A percentile compares a stretch with the other conserved stretches of the same genome.
Evolutionary conservation across 2,329 filamentous ascomycete species (phyloP).

Genomic region (Xylaria arbuscula): DNA sequence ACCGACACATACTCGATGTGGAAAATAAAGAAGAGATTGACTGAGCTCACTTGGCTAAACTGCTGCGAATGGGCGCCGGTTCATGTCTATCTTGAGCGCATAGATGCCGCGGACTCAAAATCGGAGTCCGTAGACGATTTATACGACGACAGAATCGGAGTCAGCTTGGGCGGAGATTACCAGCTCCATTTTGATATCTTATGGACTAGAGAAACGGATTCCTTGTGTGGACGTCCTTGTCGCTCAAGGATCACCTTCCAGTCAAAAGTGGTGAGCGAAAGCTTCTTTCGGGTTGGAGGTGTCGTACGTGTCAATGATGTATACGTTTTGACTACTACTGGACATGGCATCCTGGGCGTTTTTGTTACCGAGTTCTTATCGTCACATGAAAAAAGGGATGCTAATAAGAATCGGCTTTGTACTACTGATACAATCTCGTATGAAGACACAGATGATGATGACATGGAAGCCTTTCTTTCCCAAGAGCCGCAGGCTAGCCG

Average conservation of each 20-base stretch:
- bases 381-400: neutral
- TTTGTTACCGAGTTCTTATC: slow-evolving; percentile 2
- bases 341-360: slow-evolving; percentile 7
- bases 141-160: slow-evolving; percentile 11
- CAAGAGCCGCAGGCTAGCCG: neutral
- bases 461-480: neutral
- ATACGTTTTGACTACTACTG: slow-evolving; percentile 16
- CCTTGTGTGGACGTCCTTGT: slow-evolving; percentile 14
- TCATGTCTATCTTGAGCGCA: slow-evolving; percentile 17
- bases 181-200: slow-evolving; percentile 20
- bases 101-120: neutral
- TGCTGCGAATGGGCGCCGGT: slow-evolving; percentile 9
- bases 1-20: slow-evolving; percentile 7
- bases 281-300: slow-evolving; percentile 16
- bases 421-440: neutral
- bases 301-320: slow-evolving; percentile 9
- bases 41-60: slow-evolving; percentile 13
- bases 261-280: slow-evolving; percentile 8
- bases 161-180: neutral
- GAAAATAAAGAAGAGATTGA: slow-evolving; percentile 23
- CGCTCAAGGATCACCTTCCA: slow-evolving; percentile 12
- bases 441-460: neutral
- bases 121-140: neutral
- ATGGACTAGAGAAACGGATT: neutral
- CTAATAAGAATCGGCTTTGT: neutral